Evolutionary conservation across 1,139 yeast genomes (phyloP).

Genomic region (Eremothecium sinecaudum): DNA sequence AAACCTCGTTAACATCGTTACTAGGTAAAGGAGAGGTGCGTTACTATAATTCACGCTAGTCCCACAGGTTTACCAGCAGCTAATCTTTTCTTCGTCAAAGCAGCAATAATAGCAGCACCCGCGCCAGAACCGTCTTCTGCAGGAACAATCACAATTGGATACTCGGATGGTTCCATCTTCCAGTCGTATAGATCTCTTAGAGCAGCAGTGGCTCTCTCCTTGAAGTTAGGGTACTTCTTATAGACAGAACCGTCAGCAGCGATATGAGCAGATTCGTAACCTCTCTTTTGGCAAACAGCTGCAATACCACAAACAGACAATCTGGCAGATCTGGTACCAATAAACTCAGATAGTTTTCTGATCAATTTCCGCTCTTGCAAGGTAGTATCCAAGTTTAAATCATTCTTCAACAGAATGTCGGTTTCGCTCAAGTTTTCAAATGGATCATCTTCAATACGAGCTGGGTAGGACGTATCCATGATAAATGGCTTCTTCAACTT

Average conservation of each 20-base stretch:
- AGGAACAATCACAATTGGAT: slow-evolving; percentile 73
- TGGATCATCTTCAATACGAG: slow-evolving; percentile 82
- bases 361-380: slow-evolving; percentile 73
- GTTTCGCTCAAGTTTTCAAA: slow-evolving; percentile 77
- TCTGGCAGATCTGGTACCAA: slow-evolving; percentile 90
- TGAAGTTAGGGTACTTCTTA: slow-evolving; percentile 87
- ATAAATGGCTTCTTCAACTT: slow-evolving; percentile 53
- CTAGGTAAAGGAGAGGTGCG: too few relatives aligned
- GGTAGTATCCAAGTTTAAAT: slow-evolving; percentile 57
- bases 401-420: slow-evolving; percentile 50
- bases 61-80: slow-evolving; percentile 70
- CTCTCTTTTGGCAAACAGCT: slow-evolving; percentile 85
- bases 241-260: slow-evolving; percentile 97
- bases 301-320: slow-evolving; percentile 93
- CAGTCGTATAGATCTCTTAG: slow-evolving; percentile 85
- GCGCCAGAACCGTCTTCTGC: slow-evolving; percentile 99
- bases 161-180: slow-evolving; percentile 41
- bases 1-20: too few relatives aligned
- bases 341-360: slow-evolving; percentile 73
- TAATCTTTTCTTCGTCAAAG: slow-evolving; percentile 75
- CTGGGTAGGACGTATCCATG: slow-evolving; percentile 84
- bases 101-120: slow-evolving; percentile 96
- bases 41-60: too few relatives aligned
- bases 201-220: slow-evolving; percentile 80
- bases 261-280: slow-evolving; percentile 66